Percentiles rank a stretch among this genome's conserved stretches.
phyloP scores from a whole-genome alignment of 768 basidiomycete species.

The Coprinellus aureogranulatus region DNA sequence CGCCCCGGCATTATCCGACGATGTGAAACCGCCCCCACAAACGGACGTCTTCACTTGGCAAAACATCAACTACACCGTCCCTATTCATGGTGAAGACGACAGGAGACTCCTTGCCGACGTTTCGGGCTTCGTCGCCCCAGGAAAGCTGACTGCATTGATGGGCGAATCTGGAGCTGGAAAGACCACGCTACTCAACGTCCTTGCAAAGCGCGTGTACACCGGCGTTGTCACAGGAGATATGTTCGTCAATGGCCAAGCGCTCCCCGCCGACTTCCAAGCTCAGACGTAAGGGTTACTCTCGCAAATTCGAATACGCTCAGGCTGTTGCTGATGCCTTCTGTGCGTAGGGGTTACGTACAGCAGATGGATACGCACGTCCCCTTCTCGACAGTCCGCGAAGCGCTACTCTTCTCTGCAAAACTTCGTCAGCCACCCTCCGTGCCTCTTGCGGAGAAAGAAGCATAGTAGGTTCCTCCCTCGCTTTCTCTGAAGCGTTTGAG shows the following conservation, averaged over 20 bases:
- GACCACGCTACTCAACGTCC: conserved; percentile 60
- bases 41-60: conserved; percentile 63
- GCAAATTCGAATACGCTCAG: no score
- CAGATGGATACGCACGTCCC: conserved; percentile 81
- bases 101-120: conserved; percentile 64
- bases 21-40: neutral
- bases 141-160: conserved; percentile 79
- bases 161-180: conserved; percentile 53
- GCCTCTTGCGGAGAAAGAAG: conserved; percentile 69
- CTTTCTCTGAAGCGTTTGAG: neutral
- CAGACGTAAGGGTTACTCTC: no score
- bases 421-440: conserved; percentile 74
- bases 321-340: no score
- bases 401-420: conserved; percentile 76
- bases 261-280: conserved; percentile 59
- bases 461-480: conserved; percentile 52
- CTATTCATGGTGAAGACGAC: neutral
- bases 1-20: conserved; percentile 10
- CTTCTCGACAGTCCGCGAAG: conserved; percentile 76
- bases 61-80: neutral
- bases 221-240: conserved; percentile 53
- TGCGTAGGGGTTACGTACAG: conserved; percentile 86
- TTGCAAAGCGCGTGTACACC: conserved; percentile 46
- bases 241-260: conserved; percentile 52
- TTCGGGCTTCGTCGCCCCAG: conserved; percentile 80